Evolutionary conservation across 2,329 filamentous ascomycete species (phyloP).

Genomic region (Calonectria crousiana): DNA sequence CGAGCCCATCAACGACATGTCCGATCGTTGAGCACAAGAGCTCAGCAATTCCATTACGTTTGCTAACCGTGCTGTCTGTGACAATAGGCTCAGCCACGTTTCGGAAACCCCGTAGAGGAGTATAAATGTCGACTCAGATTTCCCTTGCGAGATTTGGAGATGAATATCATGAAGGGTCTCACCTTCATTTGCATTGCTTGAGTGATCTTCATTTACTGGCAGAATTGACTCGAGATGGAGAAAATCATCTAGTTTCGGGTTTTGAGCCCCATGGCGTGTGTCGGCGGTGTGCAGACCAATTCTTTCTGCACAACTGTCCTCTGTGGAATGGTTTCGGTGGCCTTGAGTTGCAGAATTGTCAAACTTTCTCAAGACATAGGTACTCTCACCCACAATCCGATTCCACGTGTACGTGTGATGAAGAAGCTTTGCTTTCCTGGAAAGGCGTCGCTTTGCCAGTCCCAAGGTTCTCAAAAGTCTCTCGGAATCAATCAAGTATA

Average conservation of each 20-base stretch:
- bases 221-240: background rate
- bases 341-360: background rate
- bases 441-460: constrained; percentile 16
- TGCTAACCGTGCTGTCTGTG: constrained; percentile 18
- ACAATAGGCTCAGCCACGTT: constrained; percentile 25
- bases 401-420: constrained; percentile 27
- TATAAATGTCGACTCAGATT: constrained; percentile 17
- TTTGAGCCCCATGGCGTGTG: background rate
- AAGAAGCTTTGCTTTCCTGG: constrained; percentile 19
- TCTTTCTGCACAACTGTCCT: background rate
- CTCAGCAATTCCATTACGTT: constrained; percentile 2
- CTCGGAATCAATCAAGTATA: background rate
- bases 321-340: background rate
- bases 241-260: background rate
- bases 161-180: background rate
- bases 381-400: constrained; percentile 22
- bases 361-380: constrained; percentile 4
- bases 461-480: constrained; percentile 6
- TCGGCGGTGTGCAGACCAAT: too few relatives aligned
- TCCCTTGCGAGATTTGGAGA: background rate
- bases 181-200: background rate
- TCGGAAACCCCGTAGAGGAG: constrained; percentile 21
- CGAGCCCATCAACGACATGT: background rate
- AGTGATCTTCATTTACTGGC: background rate
- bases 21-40: background rate